phyloP scores from a whole-genome alignment of 2,329 filamentous ascomycete genomes.

The Sphaerulina populicola region DNA sequence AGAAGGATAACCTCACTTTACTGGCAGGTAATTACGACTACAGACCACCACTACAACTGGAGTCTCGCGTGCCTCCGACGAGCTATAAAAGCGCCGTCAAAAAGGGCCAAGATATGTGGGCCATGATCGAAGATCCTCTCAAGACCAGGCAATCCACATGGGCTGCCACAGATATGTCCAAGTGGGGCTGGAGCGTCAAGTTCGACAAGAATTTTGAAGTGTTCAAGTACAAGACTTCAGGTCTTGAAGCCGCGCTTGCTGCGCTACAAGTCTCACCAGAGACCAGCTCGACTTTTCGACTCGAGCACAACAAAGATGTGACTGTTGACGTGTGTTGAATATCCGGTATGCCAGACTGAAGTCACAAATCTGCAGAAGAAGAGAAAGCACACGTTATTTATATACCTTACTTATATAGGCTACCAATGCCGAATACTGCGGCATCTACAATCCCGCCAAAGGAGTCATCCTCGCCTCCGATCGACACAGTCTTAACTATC shows the following conservation, averaged over 20 bases:
- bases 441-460: slow-evolving; percentile 2
- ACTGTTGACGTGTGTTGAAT: not conserved
- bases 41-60: not conserved
- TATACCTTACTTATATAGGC: not conserved
- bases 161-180: not conserved
- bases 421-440: slow-evolving; percentile 5
- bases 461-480: slow-evolving; percentile 3
- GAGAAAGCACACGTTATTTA: not conserved
- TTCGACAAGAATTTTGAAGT: slow-evolving; percentile 3
- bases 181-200: slow-evolving; percentile 6
- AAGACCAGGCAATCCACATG: slow-evolving; percentile 2
- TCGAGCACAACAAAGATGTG: slow-evolving; percentile 5
- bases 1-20: not conserved
- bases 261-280: not conserved
- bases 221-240: slow-evolving; percentile 7
- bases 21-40: not conserved
- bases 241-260: not conserved
- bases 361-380: too few species aligned
- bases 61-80: slow-evolving; percentile 1
- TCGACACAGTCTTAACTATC: slow-evolving; percentile 1
- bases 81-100: slow-evolving; percentile 4
- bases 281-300: not conserved
- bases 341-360: not conserved
- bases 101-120: slow-evolving; percentile 4
- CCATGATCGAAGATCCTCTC: not conserved